These are phyloP conservation scores for Ophiostoma sp. DNA, from an alignment of 2,329 filamentous ascomycete genomes.

Conservation along the genomic window DNA sequence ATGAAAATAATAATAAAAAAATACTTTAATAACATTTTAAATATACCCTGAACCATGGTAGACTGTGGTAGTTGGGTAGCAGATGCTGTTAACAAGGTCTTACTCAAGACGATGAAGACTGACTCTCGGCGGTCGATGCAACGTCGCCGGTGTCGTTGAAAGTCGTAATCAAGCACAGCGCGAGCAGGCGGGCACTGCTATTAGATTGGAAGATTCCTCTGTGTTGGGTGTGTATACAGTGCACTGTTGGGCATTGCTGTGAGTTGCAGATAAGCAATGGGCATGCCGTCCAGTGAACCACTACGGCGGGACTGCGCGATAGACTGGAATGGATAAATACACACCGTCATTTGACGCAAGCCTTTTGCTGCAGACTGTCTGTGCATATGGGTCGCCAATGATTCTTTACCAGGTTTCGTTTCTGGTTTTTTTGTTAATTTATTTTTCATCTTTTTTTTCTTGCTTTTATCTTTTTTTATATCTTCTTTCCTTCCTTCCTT, in stretches of 20 bases:
- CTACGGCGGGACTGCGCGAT: not conserved
- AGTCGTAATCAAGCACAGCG: not conserved
- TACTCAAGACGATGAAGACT: not conserved
- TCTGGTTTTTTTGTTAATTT: too few species aligned
- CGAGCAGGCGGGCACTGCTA: too few species aligned
- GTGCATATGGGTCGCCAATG: not conserved
- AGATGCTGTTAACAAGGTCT: not conserved
- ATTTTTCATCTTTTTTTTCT: too few species aligned
- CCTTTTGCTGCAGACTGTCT: not conserved
- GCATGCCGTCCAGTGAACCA: not conserved
- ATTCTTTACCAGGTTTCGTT: not conserved
- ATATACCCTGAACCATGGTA: not conserved
- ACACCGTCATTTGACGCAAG: slow-evolving; percentile 1
- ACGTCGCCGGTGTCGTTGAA: not conserved
- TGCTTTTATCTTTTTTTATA: not conserved
- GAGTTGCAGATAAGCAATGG: not conserved
- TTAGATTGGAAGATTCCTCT: not conserved
- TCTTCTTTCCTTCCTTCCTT: not conserved
- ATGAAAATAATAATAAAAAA: too few species aligned
- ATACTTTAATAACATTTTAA: too few species aligned
- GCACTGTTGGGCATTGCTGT: not conserved
- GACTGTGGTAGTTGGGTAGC: not conserved
- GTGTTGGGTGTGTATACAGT: not conserved
- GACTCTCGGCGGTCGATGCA: not conserved
- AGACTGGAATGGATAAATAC: not conserved